Base-by-base conservation (phyloP, 441 rosid genomes). In the Pelargonium australe region DNA sequence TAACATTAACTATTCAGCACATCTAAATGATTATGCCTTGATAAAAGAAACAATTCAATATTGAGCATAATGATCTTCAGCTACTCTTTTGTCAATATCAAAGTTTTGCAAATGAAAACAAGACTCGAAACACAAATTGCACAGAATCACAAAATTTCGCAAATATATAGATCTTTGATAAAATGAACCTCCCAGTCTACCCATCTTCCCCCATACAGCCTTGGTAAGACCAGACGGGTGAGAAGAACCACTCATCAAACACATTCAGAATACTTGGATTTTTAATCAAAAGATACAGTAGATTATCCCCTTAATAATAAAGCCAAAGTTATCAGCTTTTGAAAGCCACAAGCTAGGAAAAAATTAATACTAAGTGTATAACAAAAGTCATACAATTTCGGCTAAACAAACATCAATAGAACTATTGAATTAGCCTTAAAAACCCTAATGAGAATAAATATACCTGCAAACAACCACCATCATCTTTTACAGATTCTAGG, bases 401-500 rank as follows among this genome's bases (percentile, higher is more conserved):
- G 65, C 13, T 28, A 12, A 11, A 62, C 65, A 62, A 62, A 11
- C 65, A 67, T 40, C 23, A 64, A 64, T 16, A n/a, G 40, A 37
- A 64, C 34, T 16, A 41, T 31, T n/a, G 20, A 19, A 14, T 31
- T 14, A 64, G 8, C 45, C 63, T 31, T 3, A 11, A 60, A 60
- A 20, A 5, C n/a, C 63, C 31, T 60, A 17, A 4, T 60, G 28
- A 60, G 63, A 60, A 13, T 51, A 45, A 31, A 61, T 41, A 19
- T 86, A 93, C 96, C 99, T 85, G 92, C 83, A 94, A 81, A 76
- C 82, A 86, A 79, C 94, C 99, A 66, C 94, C 99, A 60, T 94
- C 95, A 78, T 89, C 96, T 62, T 85, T 83, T 23, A 79, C 62
- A 66, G 96, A 86, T 76, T 90, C 89, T 79, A 80, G 72, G 72